Percentiles rank a stretch among this genome's conserved stretches.
Evolutionary conservation across 768 basidiomycete species (phyloP).

Genomic region (Russula griseocarnosa): DNA sequence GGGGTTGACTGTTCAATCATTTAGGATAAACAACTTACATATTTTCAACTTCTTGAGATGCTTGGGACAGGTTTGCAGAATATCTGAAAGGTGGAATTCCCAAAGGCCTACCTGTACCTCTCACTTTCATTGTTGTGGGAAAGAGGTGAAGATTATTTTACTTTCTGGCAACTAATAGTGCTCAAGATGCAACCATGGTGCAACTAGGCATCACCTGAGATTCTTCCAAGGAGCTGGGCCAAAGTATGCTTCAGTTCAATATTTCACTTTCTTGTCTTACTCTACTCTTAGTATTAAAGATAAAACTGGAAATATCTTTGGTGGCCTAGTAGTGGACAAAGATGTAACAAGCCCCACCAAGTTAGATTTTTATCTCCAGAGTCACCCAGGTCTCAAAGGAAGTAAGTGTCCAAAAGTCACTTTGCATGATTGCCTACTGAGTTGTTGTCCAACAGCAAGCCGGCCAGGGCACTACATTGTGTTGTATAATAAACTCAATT

Average conservation of each 20-base stretch:
- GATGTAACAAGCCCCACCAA: slow-evolving; percentile 20
- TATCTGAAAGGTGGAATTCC: background rate
- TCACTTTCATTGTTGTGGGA: slow-evolving; percentile 58
- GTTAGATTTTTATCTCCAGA: slow-evolving; percentile 27
- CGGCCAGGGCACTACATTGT: slow-evolving; percentile 58
- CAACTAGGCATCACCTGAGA: slow-evolving; percentile 48
- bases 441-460: slow-evolving; percentile 40
- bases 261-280: slow-evolving; percentile 8
- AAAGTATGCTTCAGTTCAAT: slow-evolving; percentile 15
- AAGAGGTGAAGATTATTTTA: slow-evolving; percentile 41
- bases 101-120: slow-evolving; percentile 1
- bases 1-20: background rate
- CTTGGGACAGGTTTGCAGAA: slow-evolving; percentile 20
- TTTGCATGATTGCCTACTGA: background rate
- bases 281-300: slow-evolving; percentile 10
- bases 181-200: no score
- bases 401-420: slow-evolving; percentile 38
- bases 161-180: background rate
- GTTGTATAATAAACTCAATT: slow-evolving; percentile 34
- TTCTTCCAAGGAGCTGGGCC: slow-evolving; percentile 42
- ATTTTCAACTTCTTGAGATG: background rate
- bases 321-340: slow-evolving; percentile 26
- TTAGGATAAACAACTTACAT: background rate
- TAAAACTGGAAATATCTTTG: slow-evolving; percentile 23
- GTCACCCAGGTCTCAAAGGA: slow-evolving; percentile 31